Evolutionary conservation across 306 rosid species (phyloP).

Genomic region (Fagus sylvatica): DNA sequence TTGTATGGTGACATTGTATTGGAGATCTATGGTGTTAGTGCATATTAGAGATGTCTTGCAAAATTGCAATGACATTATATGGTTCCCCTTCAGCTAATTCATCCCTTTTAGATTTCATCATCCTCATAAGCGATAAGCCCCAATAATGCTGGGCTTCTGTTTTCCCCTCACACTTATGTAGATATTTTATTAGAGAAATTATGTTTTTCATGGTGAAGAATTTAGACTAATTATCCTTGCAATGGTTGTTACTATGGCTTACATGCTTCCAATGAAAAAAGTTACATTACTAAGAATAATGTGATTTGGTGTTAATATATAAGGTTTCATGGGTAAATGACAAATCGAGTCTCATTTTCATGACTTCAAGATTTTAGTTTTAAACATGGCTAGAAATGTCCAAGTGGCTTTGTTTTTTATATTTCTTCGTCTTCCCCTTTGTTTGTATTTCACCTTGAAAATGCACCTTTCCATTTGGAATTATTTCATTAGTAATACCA

Average conservation of each 20-base stretch:
- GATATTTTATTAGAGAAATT: background rate
- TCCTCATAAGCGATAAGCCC: background rate
- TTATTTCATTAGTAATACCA: background rate
- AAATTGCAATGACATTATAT: background rate
- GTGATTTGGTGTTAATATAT: background rate
- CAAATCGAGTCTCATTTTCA: background rate
- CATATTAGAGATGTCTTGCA: background rate
- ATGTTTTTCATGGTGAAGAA: too few relatives aligned
- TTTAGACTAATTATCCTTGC: too few relatives aligned
- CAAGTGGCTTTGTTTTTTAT: background rate
- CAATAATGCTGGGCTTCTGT: background rate
- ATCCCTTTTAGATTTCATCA: background rate
- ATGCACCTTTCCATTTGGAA: background rate
- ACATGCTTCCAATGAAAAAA: too few relatives aligned
- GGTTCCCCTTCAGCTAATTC: background rate
- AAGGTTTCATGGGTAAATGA: background rate
- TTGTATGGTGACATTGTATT: background rate
- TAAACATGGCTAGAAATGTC: background rate
- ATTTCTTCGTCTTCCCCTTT: background rate
- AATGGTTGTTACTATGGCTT: too few relatives aligned
- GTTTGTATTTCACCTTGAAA: background rate
- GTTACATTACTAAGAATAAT: background rate
- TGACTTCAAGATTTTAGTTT: background rate
- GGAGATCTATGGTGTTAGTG: conserved; percentile 1
- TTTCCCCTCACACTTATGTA: background rate